These are phyloP conservation scores for Pythium rishiriense DNA, from an alignment of 352 stramenopile species.

Conservation along the genomic window DNA sequence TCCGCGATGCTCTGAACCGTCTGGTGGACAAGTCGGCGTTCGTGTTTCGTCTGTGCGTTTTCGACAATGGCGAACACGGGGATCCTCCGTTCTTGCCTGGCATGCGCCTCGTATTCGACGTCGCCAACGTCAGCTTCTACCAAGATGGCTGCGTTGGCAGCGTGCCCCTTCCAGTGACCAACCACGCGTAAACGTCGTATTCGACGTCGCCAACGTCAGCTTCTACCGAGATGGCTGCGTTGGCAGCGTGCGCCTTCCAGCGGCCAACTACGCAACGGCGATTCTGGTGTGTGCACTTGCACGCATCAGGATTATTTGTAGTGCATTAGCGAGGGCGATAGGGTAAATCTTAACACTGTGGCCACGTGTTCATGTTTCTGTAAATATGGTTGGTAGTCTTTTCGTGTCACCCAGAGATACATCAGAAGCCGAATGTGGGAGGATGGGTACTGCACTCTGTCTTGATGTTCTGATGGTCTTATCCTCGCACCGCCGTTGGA, in stretches of 20 bases:
- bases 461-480: too few relatives aligned
- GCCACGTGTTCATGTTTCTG: too few relatives aligned
- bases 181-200: not conserved
- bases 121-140: not conserved
- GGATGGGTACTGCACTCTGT: too few relatives aligned
- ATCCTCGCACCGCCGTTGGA: too few relatives aligned
- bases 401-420: too few relatives aligned
- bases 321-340: too few relatives aligned
- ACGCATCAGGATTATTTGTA: not conserved
- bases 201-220: not conserved
- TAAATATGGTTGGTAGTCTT: too few relatives aligned
- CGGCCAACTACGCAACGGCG: not conserved
- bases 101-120: not conserved
- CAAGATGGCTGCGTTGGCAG: not conserved
- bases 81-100: not conserved
- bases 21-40: not conserved
- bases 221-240: not conserved
- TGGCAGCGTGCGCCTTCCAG: not conserved
- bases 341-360: too few relatives aligned
- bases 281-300: not conserved
- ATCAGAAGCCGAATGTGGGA: too few relatives aligned
- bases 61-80: not conserved
- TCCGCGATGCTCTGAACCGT: not conserved
- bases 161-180: not conserved
- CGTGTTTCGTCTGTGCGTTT: not conserved